These are phyloP conservation scores for Stachybotrys chlorohalonatus DNA, from an alignment of 2,329 filamentous ascomycete genomes.

Conservation along the genomic window DNA sequence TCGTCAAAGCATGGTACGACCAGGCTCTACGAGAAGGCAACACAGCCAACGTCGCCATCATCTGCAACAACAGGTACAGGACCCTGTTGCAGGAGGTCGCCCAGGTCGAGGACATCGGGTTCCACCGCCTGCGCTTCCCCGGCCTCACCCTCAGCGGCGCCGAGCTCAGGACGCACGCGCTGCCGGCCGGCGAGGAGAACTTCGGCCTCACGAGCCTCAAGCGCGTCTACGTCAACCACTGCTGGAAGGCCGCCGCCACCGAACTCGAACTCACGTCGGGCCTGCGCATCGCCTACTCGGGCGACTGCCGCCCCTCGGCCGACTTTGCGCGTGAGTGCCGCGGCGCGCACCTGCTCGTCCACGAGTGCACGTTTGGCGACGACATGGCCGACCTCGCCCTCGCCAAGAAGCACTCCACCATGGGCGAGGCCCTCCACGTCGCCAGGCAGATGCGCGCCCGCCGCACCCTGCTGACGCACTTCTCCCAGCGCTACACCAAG, in stretches of 20 bases:
- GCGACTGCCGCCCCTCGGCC: constrained; percentile 76
- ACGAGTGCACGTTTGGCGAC: constrained; percentile 95
- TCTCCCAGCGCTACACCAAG: constrained; percentile 88
- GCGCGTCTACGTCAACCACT: constrained; percentile 66
- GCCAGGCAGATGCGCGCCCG: constrained; percentile 71
- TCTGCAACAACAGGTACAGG: constrained; percentile 63
- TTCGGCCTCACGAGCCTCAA: constrained; percentile 60
- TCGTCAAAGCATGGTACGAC: constrained; percentile 77
- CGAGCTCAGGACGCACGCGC: constrained; percentile 9
- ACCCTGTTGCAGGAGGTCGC: constrained; percentile 73
- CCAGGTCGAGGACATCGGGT: constrained; percentile 67
- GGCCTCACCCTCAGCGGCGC: constrained; percentile 23
- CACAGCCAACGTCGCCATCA: constrained; percentile 48
- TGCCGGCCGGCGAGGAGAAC: constrained; percentile 26
- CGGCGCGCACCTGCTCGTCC: constrained; percentile 74
- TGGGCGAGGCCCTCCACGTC: constrained; percentile 72
- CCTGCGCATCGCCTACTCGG: constrained; percentile 86
- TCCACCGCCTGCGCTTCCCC: constrained; percentile 37
- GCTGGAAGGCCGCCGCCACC: constrained; percentile 66
- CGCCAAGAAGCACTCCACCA: constrained; percentile 87
- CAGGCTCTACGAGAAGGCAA: constrained; percentile 26
- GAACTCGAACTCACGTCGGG: constrained; percentile 69
- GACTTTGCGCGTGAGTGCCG: constrained; percentile 62
- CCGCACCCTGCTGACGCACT: constrained; percentile 81
- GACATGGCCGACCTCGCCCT: constrained; percentile 68